A percentile compares a stretch with the other conserved stretches of the same genome.
Conservation (phyloP, 108 stramenopile genomes). For the Schizochytrium sp. region DNA sequence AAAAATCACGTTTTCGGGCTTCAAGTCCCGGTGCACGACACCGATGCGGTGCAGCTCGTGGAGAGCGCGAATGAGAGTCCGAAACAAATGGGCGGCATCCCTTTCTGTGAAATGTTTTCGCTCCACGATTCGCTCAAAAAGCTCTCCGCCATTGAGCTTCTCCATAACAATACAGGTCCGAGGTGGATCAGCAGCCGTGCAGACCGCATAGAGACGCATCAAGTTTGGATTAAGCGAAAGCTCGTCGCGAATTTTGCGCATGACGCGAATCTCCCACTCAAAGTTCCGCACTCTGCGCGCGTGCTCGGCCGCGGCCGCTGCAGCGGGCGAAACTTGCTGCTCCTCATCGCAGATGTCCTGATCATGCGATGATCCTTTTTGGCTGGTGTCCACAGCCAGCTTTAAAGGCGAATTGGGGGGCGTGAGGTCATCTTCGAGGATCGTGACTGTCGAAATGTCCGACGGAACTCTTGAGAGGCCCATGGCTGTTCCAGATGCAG, state of each 20-base stretch:
- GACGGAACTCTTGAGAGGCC: not conserved
- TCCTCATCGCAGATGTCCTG: not conserved
- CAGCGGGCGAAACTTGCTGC: not conserved
- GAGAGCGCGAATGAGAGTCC: constrained; percentile 19
- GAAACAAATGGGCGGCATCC: constrained; percentile 10
- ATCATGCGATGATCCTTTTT: not conserved
- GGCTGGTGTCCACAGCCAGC: not conserved
- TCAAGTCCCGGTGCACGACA: constrained; percentile 31
- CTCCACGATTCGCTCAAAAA: constrained; percentile 30
- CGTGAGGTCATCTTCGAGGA: not conserved
- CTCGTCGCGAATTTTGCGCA: not conserved
- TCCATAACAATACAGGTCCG: not conserved
- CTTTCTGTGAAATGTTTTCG: constrained; percentile 26
- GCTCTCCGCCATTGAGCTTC: constrained; percentile 8
- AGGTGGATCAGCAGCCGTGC: not conserved
- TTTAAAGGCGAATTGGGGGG: not conserved
- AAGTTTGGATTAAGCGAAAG: not conserved
- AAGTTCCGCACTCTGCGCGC: not conserved
- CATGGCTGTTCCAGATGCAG: not conserved
- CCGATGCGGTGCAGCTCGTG: constrained; percentile 17
- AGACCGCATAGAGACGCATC: not conserved
- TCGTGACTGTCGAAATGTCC: not conserved
- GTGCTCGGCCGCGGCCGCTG: not conserved
- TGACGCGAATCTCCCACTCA: constrained; percentile 13
- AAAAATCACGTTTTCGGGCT: constrained; percentile 37